Base-by-base conservation (phyloP, 305 asterid genomes). In the Fraxinus velutina region DNA sequence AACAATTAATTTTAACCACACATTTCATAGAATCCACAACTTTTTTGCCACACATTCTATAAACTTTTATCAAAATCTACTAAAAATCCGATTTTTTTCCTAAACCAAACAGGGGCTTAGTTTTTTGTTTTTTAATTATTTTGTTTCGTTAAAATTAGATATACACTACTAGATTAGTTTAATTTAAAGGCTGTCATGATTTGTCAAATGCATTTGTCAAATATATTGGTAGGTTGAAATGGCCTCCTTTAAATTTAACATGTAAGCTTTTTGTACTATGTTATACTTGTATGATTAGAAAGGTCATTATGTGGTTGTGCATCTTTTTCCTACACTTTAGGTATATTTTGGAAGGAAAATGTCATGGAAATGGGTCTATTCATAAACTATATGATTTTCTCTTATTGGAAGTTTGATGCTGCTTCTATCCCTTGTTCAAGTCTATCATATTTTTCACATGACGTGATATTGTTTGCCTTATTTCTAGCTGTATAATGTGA, bases 201-300 rank as follows among this genome's bases (percentile, higher is more conserved):
- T 36, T 36, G 42, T 6, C 27, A 24, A 24, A 24, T 24, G 27
- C 27, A 24, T 24, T 24, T 24, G 92, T 83, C 52, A 42, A 42
- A 42, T 42, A 0, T 42, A 42, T 42, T 42, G 52, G n/a, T 42
- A 42, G 52, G 52, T 42, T 42, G 52, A 42, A 10, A 42, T 42
- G 15, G n/a, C n/a, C 52, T 3, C 22, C 19, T n/a, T 13, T 0
- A 52, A 6, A n/a, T 52, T 52, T 52, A 15, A 2, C 2, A 52
- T 1, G 8, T 17, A 17, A 4, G 21, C 66, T 1, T n/a, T 55
- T 55, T 15, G 22, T 55, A 55, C 17, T 55, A 55, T 55, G 66
- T 55, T 55, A 55, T 55, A 22, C 0, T 55, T 17, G 24, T 57
- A 57, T 5, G 7, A 57, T 2, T 57, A 57, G 10, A 0, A 29